A percentile compares a stretch with the other conserved stretches of the same genome.
Conservation (phyloP, 495 filamentous ascomycete species). For the Rostrohypoxylon terebratum region DNA sequence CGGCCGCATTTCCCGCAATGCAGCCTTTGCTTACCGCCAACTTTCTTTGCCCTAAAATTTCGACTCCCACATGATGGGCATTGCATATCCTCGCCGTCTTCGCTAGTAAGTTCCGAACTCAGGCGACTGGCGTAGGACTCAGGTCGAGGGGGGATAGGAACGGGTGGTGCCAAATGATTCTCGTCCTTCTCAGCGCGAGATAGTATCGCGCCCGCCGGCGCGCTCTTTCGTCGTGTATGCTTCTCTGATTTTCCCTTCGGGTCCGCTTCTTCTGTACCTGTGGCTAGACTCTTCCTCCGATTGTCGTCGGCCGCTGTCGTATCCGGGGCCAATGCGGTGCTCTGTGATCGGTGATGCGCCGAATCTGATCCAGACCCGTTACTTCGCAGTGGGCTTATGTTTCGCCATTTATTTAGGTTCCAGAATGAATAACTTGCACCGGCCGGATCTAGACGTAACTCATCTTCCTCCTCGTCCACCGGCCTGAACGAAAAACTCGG, state of each 20-base stretch:
- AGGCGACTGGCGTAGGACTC: slow-evolving; percentile 47
- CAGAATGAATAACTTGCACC: slow-evolving; percentile 55
- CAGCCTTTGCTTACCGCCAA: slow-evolving; percentile 48
- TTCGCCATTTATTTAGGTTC: slow-evolving; percentile 60
- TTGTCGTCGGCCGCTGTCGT: slow-evolving; percentile 13
- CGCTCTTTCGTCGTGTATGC: slow-evolving; percentile 39
- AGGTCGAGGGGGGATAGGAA: slow-evolving; percentile 17
- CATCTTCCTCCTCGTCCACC: slow-evolving; percentile 45
- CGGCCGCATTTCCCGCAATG: slow-evolving; percentile 47
- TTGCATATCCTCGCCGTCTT: slow-evolving; percentile 50
- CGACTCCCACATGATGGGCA: slow-evolving; percentile 51
- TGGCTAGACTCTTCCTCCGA: slow-evolving; percentile 36
- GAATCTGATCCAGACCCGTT: slow-evolving; percentile 17
- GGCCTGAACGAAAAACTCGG: slow-evolving; percentile 58
- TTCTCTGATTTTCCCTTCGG: slow-evolving; percentile 9
- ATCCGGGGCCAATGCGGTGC: slow-evolving; percentile 20
- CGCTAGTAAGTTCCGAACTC: slow-evolving; percentile 53
- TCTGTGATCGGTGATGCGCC: slow-evolving; percentile 30
- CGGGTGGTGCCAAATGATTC: slow-evolving; percentile 19
- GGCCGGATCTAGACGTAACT: slow-evolving; percentile 43
- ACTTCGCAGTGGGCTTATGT: slow-evolving; percentile 49
- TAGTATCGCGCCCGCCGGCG: slow-evolving; percentile 21
- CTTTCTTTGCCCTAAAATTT: slow-evolving; percentile 52
- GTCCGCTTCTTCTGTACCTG: slow-evolving; percentile 1
- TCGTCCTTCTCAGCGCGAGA: slow-evolving; percentile 27